phyloP scores from a whole-genome alignment of 1,139 yeast genomes.

The Geotrichum reessii region DNA sequence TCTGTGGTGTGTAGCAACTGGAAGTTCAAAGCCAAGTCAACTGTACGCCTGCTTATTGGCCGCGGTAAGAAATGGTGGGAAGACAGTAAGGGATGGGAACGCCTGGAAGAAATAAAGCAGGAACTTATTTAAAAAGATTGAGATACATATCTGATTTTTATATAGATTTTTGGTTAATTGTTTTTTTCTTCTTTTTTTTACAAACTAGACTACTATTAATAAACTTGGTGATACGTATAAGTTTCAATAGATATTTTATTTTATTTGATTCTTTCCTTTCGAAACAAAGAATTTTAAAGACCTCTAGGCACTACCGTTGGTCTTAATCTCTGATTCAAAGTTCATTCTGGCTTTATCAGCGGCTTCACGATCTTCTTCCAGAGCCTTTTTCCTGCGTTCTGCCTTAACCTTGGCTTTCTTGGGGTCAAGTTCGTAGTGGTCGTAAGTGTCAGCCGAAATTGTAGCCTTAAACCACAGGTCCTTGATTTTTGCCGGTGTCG shows the following conservation, averaged over 20 bases:
- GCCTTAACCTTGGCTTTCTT: slow-evolving; percentile 17
- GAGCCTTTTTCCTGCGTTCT: slow-evolving; percentile 9
- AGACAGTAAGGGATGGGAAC: slow-evolving; percentile 71
- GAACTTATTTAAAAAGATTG: slow-evolving; percentile 26
- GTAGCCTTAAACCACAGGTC: slow-evolving; percentile 55
- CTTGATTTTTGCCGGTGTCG: slow-evolving; percentile 53
- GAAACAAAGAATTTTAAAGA: background rate
- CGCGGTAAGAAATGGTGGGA: slow-evolving; percentile 80
- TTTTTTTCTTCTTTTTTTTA: background rate
- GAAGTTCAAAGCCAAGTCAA: slow-evolving; percentile 75
- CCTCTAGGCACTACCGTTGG: background rate
- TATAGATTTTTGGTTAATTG: background rate
- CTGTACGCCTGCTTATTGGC: slow-evolving; percentile 69
- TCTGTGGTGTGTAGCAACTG: slow-evolving; percentile 86
- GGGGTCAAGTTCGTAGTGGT: slow-evolving; percentile 23
- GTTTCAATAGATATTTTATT: background rate
- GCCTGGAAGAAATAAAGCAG: slow-evolving; percentile 50
- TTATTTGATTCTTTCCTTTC: background rate
- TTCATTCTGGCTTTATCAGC: slow-evolving; percentile 17
- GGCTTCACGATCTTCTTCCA: slow-evolving; percentile 5
- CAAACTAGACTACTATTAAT: background rate
- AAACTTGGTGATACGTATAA: slow-evolving; percentile 2
- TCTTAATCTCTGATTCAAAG: slow-evolving; percentile 10
- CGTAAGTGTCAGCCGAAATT: slow-evolving; percentile 28
- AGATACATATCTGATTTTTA: background rate